phyloP scores from a whole-genome alignment of 345 rosid genomes.

The Gossypium raimondii region DNA sequence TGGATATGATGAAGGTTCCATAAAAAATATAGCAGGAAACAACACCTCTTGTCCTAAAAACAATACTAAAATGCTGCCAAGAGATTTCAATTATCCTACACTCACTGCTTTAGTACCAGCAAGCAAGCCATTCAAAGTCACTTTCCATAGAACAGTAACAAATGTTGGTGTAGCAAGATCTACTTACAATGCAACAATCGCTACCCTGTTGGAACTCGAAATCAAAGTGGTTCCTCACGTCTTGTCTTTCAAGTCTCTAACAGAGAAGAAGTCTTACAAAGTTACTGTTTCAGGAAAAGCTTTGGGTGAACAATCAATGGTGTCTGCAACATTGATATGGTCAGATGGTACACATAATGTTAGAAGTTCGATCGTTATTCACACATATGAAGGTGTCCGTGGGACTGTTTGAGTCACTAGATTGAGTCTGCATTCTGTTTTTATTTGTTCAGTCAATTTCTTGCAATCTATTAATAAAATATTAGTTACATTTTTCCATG shows the following conservation, averaged over 20 bases:
- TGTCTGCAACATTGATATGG: not conserved
- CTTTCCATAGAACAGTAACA: too few species aligned
- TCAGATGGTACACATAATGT: constrained; percentile 1
- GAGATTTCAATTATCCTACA: too few species aligned
- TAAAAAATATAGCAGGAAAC: too few species aligned
- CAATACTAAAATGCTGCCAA: too few species aligned
- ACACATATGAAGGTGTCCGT: not conserved
- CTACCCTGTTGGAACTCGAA: not conserved
- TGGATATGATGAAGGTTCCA: too few species aligned
- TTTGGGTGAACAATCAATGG: not conserved
- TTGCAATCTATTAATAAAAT: not conserved
- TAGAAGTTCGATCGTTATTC: not conserved
- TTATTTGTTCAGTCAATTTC: not conserved
- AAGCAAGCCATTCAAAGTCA: too few species aligned
- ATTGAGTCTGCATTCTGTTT: not conserved
- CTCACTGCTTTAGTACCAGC: too few species aligned
- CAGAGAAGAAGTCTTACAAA: constrained; percentile 17
- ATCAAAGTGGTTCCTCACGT: not conserved
- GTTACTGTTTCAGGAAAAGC: constrained; percentile 8
- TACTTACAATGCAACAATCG: constrained; percentile 2
- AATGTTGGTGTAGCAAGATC: too few species aligned
- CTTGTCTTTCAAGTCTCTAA: too few species aligned
- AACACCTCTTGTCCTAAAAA: too few species aligned
- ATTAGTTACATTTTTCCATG: not conserved
- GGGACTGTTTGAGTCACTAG: not conserved